These are phyloP conservation scores for Chernovozyma sophiae-reginae DNA, from an alignment of 1,139 yeast species.

Conservation along the genomic window DNA sequence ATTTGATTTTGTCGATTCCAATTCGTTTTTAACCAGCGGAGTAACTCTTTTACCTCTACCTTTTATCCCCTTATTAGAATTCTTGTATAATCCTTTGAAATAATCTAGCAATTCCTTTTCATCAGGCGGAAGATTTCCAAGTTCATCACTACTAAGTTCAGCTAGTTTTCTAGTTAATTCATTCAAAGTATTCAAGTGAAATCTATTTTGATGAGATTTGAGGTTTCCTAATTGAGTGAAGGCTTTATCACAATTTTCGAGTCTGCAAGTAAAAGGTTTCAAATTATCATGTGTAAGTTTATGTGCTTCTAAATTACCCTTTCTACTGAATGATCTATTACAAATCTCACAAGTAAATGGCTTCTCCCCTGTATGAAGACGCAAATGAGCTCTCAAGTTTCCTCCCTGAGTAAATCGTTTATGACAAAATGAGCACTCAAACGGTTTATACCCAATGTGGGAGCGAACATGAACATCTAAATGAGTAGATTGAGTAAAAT, in stretches of 20 bases:
- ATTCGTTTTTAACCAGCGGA: neutral
- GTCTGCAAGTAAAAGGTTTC: conserved; percentile 74
- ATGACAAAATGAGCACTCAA: conserved; percentile 72
- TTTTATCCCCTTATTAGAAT: conserved; percentile 84
- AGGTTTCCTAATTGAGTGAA: conserved; percentile 91
- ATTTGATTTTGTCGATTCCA: neutral
- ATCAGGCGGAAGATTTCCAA: conserved; percentile 50
- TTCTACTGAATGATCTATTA: conserved; percentile 72
- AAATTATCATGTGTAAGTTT: conserved; percentile 72
- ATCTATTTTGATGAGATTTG: conserved; percentile 89
- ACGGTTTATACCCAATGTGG: conserved; percentile 76
- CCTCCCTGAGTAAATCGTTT: conserved; percentile 91
- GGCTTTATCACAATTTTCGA: conserved; percentile 78
- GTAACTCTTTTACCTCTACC: conserved; percentile 69
- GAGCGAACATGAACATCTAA: conserved; percentile 75
- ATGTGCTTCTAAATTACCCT: conserved; percentile 89
- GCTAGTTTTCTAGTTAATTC: conserved; percentile 63
- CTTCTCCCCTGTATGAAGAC: conserved; percentile 89
- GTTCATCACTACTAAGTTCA: conserved; percentile 43
- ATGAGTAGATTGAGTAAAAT: conserved; percentile 72
- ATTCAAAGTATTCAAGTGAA: conserved; percentile 70
- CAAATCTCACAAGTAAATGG: conserved; percentile 79
- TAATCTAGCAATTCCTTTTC: conserved; percentile 66
- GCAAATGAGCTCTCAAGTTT: conserved; percentile 78
- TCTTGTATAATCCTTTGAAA: conserved; percentile 77